A percentile compares a stretch with the other conserved stretches of the same genome.
These are phyloP conservation scores for Penicillium thymicola DNA, from an alignment of 2,329 filamentous ascomycete genomes.

Conservation along the genomic window DNA sequence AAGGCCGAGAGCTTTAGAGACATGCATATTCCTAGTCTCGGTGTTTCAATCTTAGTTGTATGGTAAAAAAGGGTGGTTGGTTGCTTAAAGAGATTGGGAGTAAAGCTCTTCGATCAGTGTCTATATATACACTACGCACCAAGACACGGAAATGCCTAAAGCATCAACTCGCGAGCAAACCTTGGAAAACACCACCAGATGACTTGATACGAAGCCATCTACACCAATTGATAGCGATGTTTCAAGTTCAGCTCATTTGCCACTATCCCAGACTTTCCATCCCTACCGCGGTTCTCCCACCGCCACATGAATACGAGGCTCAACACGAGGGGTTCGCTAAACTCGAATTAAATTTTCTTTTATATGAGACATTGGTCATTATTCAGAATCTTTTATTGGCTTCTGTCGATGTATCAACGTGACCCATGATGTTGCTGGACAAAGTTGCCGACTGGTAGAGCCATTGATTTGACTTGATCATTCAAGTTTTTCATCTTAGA, in stretches of 20 bases:
- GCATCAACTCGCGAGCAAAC: background rate
- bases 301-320: slow-evolving; percentile 11
- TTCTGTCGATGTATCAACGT: background rate
- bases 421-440: background rate
- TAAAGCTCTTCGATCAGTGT: background rate
- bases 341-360: slow-evolving; percentile 5
- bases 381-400: background rate
- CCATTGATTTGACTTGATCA: background rate
- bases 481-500: background rate
- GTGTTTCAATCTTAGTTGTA: background rate
- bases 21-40: background rate
- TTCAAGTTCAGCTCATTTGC: background rate
- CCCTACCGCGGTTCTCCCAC: background rate
- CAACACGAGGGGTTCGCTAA: background rate
- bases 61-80: background rate
- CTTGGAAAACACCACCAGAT: background rate
- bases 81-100: background rate
- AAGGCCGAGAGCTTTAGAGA: background rate
- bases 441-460: background rate
- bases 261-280: background rate
- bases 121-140: background rate
- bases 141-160: background rate
- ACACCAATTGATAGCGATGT: background rate
- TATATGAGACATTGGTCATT: slow-evolving; percentile 10
- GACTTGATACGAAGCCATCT: slow-evolving; percentile 2